phyloP scores from a whole-genome alignment of 176 grass and related monocot genomes.

The Avena eriantha region DNA sequence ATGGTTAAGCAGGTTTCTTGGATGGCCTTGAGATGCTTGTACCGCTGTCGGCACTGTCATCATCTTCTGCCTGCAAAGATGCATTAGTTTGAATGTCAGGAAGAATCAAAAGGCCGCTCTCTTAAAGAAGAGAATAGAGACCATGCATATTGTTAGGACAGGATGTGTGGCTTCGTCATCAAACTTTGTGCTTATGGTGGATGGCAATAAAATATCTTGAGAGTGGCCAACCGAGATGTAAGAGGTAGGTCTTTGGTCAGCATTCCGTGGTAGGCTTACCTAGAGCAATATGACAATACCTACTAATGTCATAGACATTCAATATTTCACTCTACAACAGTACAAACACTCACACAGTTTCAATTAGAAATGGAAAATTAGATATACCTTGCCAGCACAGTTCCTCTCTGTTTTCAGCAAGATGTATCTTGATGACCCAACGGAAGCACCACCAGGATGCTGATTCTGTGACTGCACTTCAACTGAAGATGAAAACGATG shows the following conservation, averaged over 20 bases:
- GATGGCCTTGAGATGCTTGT: slow-evolving; percentile 52
- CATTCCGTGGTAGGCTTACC: neutral
- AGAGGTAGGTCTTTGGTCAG: no score
- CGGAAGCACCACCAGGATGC: slow-evolving; percentile 34
- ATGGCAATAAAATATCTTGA: neutral
- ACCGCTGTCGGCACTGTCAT: slow-evolving; percentile 58
- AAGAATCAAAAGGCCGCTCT: neutral
- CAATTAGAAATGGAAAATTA: neutral
- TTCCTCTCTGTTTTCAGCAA: slow-evolving; percentile 35
- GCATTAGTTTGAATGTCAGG: slow-evolving; percentile 12
- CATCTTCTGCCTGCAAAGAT: slow-evolving; percentile 66
- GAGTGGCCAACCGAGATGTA: neutral
- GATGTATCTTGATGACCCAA: slow-evolving; percentile 30
- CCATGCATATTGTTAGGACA: neutral
- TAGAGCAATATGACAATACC: neutral
- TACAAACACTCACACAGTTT: neutral
- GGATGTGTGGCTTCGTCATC: slow-evolving; percentile 13
- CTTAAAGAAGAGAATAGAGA: neutral
- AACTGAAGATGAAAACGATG: slow-evolving; percentile 44
- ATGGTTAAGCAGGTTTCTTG: slow-evolving; percentile 59
- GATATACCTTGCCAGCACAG: slow-evolving; percentile 29
- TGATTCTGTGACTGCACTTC: slow-evolving; percentile 41
- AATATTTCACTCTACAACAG: slow-evolving; percentile 7
- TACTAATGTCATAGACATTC: neutral
- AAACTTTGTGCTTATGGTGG: neutral